Evolutionary conservation across 768 basidiomycete genomes (phyloP).

Genomic region (Russula sp.): DNA sequence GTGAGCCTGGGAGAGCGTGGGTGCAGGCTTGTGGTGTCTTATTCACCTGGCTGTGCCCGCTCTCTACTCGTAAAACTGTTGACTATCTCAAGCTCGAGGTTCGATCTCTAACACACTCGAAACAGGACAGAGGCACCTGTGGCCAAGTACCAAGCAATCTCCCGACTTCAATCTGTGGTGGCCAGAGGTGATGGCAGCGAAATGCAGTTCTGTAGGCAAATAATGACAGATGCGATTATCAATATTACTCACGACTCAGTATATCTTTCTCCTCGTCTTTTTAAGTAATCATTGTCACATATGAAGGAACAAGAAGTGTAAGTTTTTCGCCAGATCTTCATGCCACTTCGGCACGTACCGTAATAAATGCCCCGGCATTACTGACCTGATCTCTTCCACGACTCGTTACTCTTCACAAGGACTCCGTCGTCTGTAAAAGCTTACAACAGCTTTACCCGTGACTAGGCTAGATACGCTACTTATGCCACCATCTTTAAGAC

Average conservation of each 20-base stretch:
- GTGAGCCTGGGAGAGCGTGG: no score
- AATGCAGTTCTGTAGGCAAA: slow-evolving; percentile 37
- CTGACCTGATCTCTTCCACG: slow-evolving; percentile 34
- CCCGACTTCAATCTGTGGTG: slow-evolving; percentile 39
- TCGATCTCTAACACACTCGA: not conserved
- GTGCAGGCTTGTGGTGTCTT: no score
- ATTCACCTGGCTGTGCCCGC: no score
- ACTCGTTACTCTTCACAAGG: slow-evolving; percentile 42
- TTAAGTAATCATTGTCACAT: slow-evolving; percentile 30
- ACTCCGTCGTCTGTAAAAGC: slow-evolving; percentile 35
- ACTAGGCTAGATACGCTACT: slow-evolving; percentile 37
- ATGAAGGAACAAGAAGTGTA: slow-evolving; percentile 35
- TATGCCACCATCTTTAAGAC: no score
- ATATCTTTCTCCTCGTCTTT: slow-evolving; percentile 41
- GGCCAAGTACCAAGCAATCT: slow-evolving; percentile 43
- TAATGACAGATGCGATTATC: not conserved
- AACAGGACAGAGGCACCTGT: no score
- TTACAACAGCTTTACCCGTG: slow-evolving; percentile 41
- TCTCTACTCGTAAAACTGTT: no score
- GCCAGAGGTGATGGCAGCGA: slow-evolving; percentile 40
- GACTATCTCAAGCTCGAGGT: no score
- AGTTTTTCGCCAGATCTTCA: not conserved
- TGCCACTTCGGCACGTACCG: not conserved
- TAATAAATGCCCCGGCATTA: slow-evolving; percentile 22
- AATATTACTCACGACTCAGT: slow-evolving; percentile 27